Evolutionary conservation across 495 filamentous ascomycete genomes (phyloP), one percentile per base, ranked within the genome.

Genomic region (Trichoderma parareesei): DNA sequence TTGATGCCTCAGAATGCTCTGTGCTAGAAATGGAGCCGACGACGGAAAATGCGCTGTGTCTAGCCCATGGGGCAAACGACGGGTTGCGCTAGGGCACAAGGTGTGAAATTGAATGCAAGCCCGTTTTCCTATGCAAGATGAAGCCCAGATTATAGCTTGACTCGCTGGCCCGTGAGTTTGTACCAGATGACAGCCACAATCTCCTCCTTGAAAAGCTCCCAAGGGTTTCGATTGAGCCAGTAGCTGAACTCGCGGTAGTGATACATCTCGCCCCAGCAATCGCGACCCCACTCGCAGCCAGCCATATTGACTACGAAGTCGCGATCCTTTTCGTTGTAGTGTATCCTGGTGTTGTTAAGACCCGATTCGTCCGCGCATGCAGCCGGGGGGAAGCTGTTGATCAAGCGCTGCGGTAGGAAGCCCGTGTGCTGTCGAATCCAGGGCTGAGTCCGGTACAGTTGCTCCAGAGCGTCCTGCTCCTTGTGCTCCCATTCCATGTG

Each of bases 401-500:
- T 90, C 74, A 84, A 89, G 65, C 94, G 88, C 71, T 98, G 95
- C 10, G 90, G 88, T 48, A 97, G 82, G 77, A 99, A 98, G 4
- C 88, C 93, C 0, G 92, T 89, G 63, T 91, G 88, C 48, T 88
- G 87, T 65, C 94, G 87, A 66, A 98, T 86, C 95, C 94, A 98
- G 2, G 94, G 90, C 71, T 98, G 94, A 67, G 87, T 88, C 41
- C 79, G 84, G 75, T 98, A 99, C 53, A 99, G 82, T 74, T 95
- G 90, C 74, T 98, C 92, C 49, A 99, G 75, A 14, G 94, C 89
- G 73, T 97, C 91, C 73, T 99, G 94, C 71, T 99, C 94, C 71
- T 97, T 98, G 78, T 98, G 95, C 71, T 94, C 92, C 94, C 94
- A 99, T 66, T 97, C 84, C 93, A 97, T 98, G 71, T 99, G 94